Base-by-base conservation (phyloP, 202 grass and related monocot species). In the Digitaria exilis region DNA sequence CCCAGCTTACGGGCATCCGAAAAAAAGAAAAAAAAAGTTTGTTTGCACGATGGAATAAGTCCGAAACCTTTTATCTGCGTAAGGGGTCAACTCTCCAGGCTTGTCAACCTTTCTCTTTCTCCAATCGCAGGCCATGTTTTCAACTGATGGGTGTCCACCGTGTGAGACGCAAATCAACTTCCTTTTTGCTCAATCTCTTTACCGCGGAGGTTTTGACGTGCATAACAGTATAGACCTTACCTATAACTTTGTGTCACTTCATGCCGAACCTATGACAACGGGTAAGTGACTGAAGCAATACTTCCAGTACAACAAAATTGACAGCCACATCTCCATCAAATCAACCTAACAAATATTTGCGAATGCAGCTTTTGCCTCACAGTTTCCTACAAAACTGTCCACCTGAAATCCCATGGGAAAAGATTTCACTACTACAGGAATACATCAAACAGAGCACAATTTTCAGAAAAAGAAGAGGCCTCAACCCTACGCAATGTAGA, bases 71-170 rank as follows among this genome's bases (percentile, higher is more conserved):
- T 39, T 39, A 7, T 39, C 9, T 39, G 35, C 5, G 42, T 24
- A 70, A 45, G 9, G 54, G 57, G 62, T 69, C 62, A 87, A 51
- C 63, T 51, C 30, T 32, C 8, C 41, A 4, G 71, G 78, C 52
- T 76, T 82, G 52, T 82, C 85, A 52, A 51, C 9, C 42, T 82
- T 69, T 74, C 50, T 31, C 30, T 30, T 30, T 42, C 31, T 71
- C 31, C 71, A 19, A 63, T 58, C 18, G 18, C 52, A 72, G 69
- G 45, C 28, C 44, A 72, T 6, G 43, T 49, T 43, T 29, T 48
- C 42, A 21, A 6, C 8, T 11, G 69, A 72, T 71, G 49, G 43
- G 3, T 34, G 61, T 50, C 17, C 19, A 81, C 35, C 21, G 5
- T 21, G 39, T 32, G 42, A 87, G 35, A 82, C 26, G 43, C 43